Conservation (phyloP, 805 yeast species). For the Wickerhamiella sorbophila region DNA sequence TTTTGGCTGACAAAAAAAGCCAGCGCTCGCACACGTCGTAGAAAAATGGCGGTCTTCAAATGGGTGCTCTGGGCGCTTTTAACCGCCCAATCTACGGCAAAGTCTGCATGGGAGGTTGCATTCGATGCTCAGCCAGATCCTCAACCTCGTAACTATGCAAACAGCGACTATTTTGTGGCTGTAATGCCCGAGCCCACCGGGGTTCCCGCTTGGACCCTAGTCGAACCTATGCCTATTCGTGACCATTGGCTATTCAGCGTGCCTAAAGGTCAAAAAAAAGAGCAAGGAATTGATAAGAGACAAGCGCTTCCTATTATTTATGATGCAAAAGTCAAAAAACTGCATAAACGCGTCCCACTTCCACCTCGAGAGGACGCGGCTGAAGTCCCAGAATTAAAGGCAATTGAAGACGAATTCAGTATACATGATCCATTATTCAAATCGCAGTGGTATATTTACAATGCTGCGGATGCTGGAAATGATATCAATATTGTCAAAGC, state of each 20-base stretch:
- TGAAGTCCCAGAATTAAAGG: background rate
- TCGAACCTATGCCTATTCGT: constrained; percentile 19
- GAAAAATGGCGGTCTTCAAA: no score
- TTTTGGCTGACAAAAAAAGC: background rate
- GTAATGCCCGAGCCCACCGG: constrained; percentile 10
- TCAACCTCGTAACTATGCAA: constrained; percentile 9
- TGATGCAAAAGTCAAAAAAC: background rate
- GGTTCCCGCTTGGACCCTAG: constrained; percentile 10
- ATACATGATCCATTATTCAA: constrained; percentile 75
- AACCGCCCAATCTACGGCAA: background rate
- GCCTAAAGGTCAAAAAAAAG: constrained; percentile 1
- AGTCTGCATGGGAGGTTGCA: constrained; percentile 13
- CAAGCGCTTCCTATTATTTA: constrained; percentile 2
- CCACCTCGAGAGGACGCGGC: constrained; percentile 2
- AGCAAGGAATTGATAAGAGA: background rate
- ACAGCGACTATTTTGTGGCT: constrained; percentile 16
- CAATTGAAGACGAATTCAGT: constrained; percentile 34
- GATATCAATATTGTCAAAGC: constrained; percentile 78
- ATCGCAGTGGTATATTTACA: constrained; percentile 86
- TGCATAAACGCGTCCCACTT: constrained; percentile 11
- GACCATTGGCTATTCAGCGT: constrained; percentile 18
- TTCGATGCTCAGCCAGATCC: constrained; percentile 15
- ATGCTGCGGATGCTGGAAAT: constrained; percentile 55
- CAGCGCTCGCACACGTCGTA: background rate
- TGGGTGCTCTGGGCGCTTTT: no score